Base-by-base conservation (phyloP, 176 grass and related monocot genomes). In the Guadua angustifolia region DNA sequence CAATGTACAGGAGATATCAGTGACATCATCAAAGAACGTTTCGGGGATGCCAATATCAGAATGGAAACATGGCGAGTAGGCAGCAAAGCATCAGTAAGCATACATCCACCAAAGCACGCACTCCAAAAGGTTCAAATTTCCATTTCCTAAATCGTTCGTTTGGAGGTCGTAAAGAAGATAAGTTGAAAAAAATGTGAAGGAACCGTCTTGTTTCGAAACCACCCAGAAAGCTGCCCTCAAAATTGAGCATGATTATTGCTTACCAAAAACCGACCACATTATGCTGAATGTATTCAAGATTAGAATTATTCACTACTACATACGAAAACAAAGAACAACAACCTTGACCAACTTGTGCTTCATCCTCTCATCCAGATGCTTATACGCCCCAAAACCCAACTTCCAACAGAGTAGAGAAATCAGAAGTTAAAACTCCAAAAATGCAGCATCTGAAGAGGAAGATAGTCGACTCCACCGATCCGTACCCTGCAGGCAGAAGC, bases 11-110 rank as follows among this genome's bases (percentile, higher is more conserved):
- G 56, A 40, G 44, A 79, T 9, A 40, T 71, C 29, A 12, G 22
- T 74, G 85, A 26, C 5, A 56, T 52, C 15, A 72, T 43, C 44
- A 73, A 53, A 73, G 66, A 51, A 52, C 64, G 69, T 29, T 60
- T 36, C 36, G 36, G 50, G 25, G 69, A 38, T 38, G 85, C 47
- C 79, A 64, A 21, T 16, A 29, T 4, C 65, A 40, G n/a, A 83
- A 51, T 50, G 80, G 51, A 29, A 61, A 43, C 76, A 9, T 26
- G 52, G 35, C 40, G 22, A 56, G 82, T 51, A 80, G 50, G 70
- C 74, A 39, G 70, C 18, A 49, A 61, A 75, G 87, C 77, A 43
- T 89, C 59, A 89, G 76, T 45, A 3, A 63, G 57, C 62, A 25
- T 14, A 66, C 55, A 63, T 82, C 16, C 72, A 82, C 21, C 24